Evolutionary conservation across 1,139 yeast genomes (phyloP), one percentile per base, ranked within the genome.

Genomic region (Scheffersomyces stambukii): DNA sequence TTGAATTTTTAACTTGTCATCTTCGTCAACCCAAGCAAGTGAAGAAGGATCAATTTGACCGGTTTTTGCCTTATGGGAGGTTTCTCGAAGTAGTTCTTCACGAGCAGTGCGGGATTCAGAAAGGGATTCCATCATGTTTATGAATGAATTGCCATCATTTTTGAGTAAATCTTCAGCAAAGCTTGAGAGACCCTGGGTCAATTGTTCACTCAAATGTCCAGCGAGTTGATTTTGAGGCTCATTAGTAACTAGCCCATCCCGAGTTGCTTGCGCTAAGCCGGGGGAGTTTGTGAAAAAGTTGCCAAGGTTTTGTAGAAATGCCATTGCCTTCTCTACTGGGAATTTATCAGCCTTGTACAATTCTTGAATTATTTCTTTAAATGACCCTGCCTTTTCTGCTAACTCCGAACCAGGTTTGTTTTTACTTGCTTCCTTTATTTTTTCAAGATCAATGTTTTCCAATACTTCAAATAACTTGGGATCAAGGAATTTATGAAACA

Each of bases 131-230:
- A 85, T 78, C 75, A 82, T 77, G 39, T 78, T 81, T 23, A 85
- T 71, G 44, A 84, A 83, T 31, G 77, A 70, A 42, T 70, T 70
- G 16, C 95, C 95, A 41, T 81, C 86, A 48, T 81, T 81, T 38
- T 75, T 75, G 33, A 83, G 60, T 18, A 85, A 55, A 48, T 84
- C 94, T 41, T 84, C 93, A 0, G 93, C 91, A 29, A 84, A 81
- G 9, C 75, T 70, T 29, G 78, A 64, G 14, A 78, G 48, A 3
- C 70, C 71, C 32, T 52, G 47, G 4, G 57, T 43, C 24, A 57
- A 40, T 31, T 47, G 53, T 29, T 48, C 53, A 31, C 42, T 33
- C 5, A 38, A 27, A 18, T 26, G 30, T 14, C 23, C 24, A 6
- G 37, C 21, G 24, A 30, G n/a, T n/a, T n/a, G n/a, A n/a, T n/a